Evolutionary conservation across 2,329 filamentous ascomycete genomes (phyloP).

Genomic region (Phaeosphaeriaceae sp.): DNA sequence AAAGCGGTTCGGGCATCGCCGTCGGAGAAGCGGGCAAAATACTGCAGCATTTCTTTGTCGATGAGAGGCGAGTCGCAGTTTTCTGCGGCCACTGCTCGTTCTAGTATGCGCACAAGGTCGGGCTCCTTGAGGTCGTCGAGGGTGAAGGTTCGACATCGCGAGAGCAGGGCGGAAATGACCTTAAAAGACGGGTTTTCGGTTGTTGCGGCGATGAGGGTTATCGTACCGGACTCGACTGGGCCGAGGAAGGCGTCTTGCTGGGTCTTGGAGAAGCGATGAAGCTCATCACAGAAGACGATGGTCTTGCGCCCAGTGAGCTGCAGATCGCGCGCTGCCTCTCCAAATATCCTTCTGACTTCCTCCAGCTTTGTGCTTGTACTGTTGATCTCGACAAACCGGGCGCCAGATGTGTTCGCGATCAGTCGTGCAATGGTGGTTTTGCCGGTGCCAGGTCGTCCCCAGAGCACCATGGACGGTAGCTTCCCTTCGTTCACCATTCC

Average conservation of each 20-base stretch:
- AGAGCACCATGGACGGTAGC: slow-evolving; percentile 94
- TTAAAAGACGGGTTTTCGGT: slow-evolving; percentile 98
- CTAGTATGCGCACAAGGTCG: slow-evolving; percentile 75
- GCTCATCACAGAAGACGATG: slow-evolving; percentile 97
- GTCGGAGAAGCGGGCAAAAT: slow-evolving; percentile 86
- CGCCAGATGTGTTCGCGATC: slow-evolving; percentile 74
- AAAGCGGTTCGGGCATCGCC: slow-evolving; percentile 92
- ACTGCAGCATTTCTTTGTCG: slow-evolving; percentile 77
- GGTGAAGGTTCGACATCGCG: slow-evolving; percentile 89
- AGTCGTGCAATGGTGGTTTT: slow-evolving; percentile 94
- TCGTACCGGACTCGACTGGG: slow-evolving; percentile 87
- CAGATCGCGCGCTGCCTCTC: slow-evolving; percentile 81
- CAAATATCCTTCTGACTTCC: slow-evolving; percentile 92
- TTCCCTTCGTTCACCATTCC: slow-evolving; percentile 84
- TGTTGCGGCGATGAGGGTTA: slow-evolving; percentile 92
- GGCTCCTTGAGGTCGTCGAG: slow-evolving; percentile 75
- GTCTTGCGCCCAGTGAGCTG: slow-evolving; percentile 85
- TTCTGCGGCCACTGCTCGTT: slow-evolving; percentile 74
- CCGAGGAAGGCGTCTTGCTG: slow-evolving; percentile 96
- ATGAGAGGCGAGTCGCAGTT: slow-evolving; percentile 64
- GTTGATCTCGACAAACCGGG: slow-evolving; percentile 73
- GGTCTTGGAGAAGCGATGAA: slow-evolving; percentile 87
- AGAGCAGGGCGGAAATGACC: slow-evolving; percentile 84
- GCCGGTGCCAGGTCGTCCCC: slow-evolving; percentile 81
- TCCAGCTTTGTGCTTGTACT: slow-evolving; percentile 86